A percentile compares a stretch with the other conserved stretches of the same genome.
phyloP scores from a whole-genome alignment of 1,139 yeast species.

The Protomyces macrosporus region DNA sequence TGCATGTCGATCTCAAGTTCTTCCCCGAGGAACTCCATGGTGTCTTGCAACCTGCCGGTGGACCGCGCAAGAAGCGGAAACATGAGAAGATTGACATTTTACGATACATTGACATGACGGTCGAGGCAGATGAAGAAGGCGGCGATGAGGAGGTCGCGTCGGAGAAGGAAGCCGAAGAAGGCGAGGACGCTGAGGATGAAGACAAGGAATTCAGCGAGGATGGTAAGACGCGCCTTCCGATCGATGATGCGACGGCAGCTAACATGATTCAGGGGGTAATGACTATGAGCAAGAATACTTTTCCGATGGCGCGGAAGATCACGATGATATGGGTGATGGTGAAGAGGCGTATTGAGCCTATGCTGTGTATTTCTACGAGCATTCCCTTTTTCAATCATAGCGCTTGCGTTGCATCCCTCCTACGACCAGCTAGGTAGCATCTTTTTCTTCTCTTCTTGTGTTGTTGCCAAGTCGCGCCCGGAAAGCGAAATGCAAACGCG shows the following conservation, averaged over 20 bases:
- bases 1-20: constrained; percentile 6
- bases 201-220: constrained; percentile 24
- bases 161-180: constrained; percentile 10
- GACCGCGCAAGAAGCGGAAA: constrained; percentile 13
- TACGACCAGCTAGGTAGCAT: too few relatives aligned
- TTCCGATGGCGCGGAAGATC: constrained; percentile 19
- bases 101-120: constrained; percentile 15
- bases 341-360: constrained; percentile 14
- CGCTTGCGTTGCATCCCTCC: too few relatives aligned
- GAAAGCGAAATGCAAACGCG: too few relatives aligned
- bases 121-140: constrained; percentile 9
- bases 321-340: constrained; percentile 15
- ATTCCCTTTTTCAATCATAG: too few relatives aligned
- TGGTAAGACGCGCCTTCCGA: neutral
- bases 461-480: too few relatives aligned
- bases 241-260: neutral
- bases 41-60: constrained; percentile 9
- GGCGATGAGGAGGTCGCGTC: constrained; percentile 15
- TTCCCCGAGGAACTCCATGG: constrained; percentile 20
- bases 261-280: neutral
- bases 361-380: too few relatives aligned
- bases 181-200: constrained; percentile 3
- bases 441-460: too few relatives aligned
- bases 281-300: constrained; percentile 23
- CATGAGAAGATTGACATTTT: constrained; percentile 17